phyloP scores from a whole-genome alignment of 257 asterid genomes.

The Solanum appendiculatum region DNA sequence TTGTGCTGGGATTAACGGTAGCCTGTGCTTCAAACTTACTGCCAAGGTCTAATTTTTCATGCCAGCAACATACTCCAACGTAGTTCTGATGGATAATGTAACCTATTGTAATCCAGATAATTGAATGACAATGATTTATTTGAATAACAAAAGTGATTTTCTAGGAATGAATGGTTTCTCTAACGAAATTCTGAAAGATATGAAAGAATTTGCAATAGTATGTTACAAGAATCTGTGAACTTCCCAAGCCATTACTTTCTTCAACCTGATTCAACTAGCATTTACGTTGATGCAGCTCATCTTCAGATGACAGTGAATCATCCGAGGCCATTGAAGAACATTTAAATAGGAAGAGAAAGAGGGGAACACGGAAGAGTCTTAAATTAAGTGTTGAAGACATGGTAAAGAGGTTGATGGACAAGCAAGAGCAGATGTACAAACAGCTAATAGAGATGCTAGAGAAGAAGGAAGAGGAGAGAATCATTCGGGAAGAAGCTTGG shows the following conservation, averaged over 20 bases:
- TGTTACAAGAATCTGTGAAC: not conserved
- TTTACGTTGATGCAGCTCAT: slow-evolving; percentile 7
- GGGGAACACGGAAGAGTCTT: not conserved
- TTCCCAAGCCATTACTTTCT: not conserved
- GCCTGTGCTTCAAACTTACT: not conserved
- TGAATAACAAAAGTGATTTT: not conserved
- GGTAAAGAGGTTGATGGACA: slow-evolving; percentile 5
- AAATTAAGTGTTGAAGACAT: slow-evolving; percentile 3
- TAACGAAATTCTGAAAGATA: not conserved
- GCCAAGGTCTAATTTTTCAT: not conserved
- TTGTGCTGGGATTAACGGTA: not conserved
- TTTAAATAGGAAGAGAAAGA: not conserved
- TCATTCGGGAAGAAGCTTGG: slow-evolving; percentile 17
- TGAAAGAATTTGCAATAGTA: not conserved
- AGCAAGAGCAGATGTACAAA: slow-evolving; percentile 20
- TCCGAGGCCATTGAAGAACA: not conserved
- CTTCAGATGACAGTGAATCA: slow-evolving; percentile 9
- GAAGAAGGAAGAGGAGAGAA: slow-evolving; percentile 15
- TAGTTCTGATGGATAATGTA: not conserved
- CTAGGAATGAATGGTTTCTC: not conserved
- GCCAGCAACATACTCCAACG: not conserved
- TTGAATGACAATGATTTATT: not conserved
- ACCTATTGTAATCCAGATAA: not conserved
- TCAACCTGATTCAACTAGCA: not conserved
- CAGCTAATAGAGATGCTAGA: slow-evolving; percentile 10